Percentiles rank a stretch among this genome's conserved stretches.
Evolutionary conservation across 2,329 filamentous ascomycete genomes (phyloP).

Genomic region (Penicillium sp.): DNA sequence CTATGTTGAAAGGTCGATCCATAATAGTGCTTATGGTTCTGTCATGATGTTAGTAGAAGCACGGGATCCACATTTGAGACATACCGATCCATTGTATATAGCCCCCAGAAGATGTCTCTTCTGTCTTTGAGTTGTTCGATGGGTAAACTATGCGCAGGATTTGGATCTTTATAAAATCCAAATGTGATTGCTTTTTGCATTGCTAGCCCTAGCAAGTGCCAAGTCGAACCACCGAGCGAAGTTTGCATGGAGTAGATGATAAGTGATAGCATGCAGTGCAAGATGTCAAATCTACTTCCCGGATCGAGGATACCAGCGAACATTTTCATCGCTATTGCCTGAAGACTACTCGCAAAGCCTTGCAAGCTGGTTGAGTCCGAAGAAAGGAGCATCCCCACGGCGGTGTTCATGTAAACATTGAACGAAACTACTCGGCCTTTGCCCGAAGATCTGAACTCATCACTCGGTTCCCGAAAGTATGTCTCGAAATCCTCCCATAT

Average conservation of each 20-base stretch:
- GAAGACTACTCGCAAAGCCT: conserved; percentile 11
- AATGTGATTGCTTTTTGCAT: conserved; percentile 31
- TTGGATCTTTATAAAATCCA: conserved; percentile 28
- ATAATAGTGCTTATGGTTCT: conserved; percentile 21
- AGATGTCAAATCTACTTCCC: conserved; percentile 5
- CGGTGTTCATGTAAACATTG: conserved; percentile 16
- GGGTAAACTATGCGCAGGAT: conserved; percentile 2
- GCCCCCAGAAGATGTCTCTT: conserved; percentile 21
- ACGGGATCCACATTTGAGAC: neutral
- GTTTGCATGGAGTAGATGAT: conserved; percentile 27
- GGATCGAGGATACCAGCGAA: conserved; percentile 12
- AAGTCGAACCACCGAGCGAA: conserved; percentile 30
- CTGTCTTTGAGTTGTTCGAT: conserved; percentile 1
- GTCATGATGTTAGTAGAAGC: neutral
- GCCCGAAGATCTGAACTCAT: neutral
- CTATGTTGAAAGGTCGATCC: conserved; percentile 24
- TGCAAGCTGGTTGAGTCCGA: conserved; percentile 11
- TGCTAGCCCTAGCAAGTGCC: conserved; percentile 35
- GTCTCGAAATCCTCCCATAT: conserved; percentile 11
- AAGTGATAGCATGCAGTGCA: conserved; percentile 24
- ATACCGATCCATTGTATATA: conserved; percentile 24
- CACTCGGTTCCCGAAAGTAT: conserved; percentile 7
- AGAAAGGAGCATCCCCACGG: conserved; percentile 19
- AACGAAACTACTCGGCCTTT: conserved; percentile 5
- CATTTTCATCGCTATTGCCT: conserved; percentile 11